Base-by-base conservation (phyloP, 2,329 filamentous ascomycete species). In the Xylariaceae sp. region DNA sequence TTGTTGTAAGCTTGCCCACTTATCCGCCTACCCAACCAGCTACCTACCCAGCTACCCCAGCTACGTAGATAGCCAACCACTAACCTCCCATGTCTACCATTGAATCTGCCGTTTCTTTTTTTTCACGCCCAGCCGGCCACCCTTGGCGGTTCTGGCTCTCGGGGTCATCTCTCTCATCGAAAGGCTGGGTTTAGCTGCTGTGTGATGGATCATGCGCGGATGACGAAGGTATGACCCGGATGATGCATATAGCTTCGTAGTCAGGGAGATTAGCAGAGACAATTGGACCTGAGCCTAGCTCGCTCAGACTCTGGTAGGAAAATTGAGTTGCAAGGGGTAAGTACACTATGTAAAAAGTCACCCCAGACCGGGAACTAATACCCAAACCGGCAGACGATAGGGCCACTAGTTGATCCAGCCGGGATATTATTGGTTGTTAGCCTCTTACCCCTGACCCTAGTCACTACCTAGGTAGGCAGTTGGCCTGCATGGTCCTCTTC, bases 161-260 rank as follows among this genome's bases (percentile, higher is more conserved):
- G 49, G 54, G 44, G 52, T 42, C 44, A 54, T 42, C 44, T 44
- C 44, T 43, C 40, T 54, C 40, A 50, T 52, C 32, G 46, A 56
- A 52, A 48, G 43, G 50, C 56, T 56, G 44, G 53, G 37, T 20
- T 51, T n/a, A n/a, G 20, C 51, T 52, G 47, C 57, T 61, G 59
- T 64, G 61, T 63, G 59, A 65, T 60, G 18, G n/a, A 48, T 59
- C 60, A 61, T 59, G 58, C 43, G 54, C 55, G 64, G 53, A 60
- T 61, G 64, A 64, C 57, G 54, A 64, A 50, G 60, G 57, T 47
- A 57, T 60, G 54, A 56, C 63, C 65, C 62, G 62, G 63, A 68
- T 62, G 59, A 57, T 57, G 57, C 50, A 54, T 61, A 49, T 61
- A 49, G 49, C 57, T 59, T 59, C 65, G 32, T 10, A 65, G 54